Evolutionary conservation across 208 protist species (phyloP).

Genomic region (Trypanosoma congolense): DNA sequence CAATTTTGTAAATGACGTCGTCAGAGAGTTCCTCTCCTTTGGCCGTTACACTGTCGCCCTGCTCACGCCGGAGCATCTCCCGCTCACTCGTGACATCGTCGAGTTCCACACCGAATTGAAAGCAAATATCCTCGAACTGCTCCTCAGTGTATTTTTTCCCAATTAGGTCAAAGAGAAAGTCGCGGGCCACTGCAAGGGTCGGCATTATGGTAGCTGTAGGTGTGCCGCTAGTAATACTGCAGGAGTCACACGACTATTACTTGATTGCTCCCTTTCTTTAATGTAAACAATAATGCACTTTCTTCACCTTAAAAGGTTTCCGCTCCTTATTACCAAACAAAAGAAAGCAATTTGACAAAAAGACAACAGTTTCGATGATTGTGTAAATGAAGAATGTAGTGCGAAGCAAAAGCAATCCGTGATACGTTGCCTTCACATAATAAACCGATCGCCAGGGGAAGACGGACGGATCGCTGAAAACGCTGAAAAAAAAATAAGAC

Average conservation of each 20-base stretch:
- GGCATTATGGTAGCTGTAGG: conserved; percentile 50
- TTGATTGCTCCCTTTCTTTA: conserved; percentile 2
- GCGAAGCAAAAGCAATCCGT: too few species aligned
- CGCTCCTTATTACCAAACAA: not conserved
- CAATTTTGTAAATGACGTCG: conserved; percentile 96
- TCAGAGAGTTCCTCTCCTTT: conserved; percentile 71
- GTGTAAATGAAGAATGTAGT: too few species aligned
- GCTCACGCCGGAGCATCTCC: conserved; percentile 90
- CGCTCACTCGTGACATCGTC: conserved; percentile 97
- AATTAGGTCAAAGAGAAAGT: conserved; percentile 74
- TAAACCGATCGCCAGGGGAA: too few species aligned
- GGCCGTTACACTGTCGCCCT: conserved; percentile 31
- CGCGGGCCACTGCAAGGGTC: conserved; percentile 72
- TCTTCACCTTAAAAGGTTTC: conserved; percentile 5
- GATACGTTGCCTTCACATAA: too few species aligned
- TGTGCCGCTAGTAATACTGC: not conserved
- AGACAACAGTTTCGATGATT: too few species aligned
- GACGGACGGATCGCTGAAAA: too few species aligned
- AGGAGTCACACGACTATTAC: too few species aligned
- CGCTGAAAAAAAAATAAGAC: too few species aligned
- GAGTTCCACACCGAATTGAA: conserved; percentile 98
- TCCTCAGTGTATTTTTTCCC: conserved; percentile 86
- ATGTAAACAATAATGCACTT: conserved; percentile 14
- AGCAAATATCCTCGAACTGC: conserved; percentile 96
- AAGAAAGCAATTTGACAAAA: too few species aligned